phyloP scores from a whole-genome alignment of 257 asterid species.

The Scutellaria barbata region DNA sequence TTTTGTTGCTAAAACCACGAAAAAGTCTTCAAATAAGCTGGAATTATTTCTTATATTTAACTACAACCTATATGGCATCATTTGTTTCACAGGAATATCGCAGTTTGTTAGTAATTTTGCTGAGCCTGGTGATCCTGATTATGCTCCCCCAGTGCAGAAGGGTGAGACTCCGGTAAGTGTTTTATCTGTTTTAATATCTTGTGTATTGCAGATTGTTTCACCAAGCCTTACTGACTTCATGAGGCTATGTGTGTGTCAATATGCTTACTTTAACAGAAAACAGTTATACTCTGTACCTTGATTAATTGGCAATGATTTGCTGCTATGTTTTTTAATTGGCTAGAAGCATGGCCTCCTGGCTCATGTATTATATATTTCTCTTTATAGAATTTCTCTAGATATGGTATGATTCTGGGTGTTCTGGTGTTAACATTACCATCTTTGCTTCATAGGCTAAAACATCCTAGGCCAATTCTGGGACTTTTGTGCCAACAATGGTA shows the following conservation, averaged over 20 bases:
- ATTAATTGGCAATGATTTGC: neutral
- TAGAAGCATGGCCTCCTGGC: neutral
- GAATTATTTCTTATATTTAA: slow-evolving; percentile 7
- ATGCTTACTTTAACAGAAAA: neutral
- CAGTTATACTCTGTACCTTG: neutral
- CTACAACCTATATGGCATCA: neutral
- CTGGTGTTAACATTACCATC: neutral
- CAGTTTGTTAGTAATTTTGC: slow-evolving; percentile 78
- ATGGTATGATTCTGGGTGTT: neutral
- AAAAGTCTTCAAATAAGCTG: slow-evolving; percentile 12
- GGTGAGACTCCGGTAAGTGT: slow-evolving; percentile 87
- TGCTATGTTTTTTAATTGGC: neutral
- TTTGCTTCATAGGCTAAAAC: too few relatives aligned
- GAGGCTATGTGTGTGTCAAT: neutral
- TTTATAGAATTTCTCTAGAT: neutral
- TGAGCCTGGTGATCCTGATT: slow-evolving; percentile 81
- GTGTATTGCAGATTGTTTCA: neutral
- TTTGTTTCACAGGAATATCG: slow-evolving; percentile 69
- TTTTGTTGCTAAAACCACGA: slow-evolving; percentile 28
- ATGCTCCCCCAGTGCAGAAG: slow-evolving; percentile 86
- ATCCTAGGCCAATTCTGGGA: too few relatives aligned
- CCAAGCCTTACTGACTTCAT: slow-evolving; percentile 21
- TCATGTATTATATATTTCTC: neutral
- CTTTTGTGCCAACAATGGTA: too few relatives aligned
- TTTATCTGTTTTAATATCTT: slow-evolving; percentile 4